phyloP scores from a whole-genome alignment of 441 rosid genomes.

The Pelargonium myrrhifolium region DNA sequence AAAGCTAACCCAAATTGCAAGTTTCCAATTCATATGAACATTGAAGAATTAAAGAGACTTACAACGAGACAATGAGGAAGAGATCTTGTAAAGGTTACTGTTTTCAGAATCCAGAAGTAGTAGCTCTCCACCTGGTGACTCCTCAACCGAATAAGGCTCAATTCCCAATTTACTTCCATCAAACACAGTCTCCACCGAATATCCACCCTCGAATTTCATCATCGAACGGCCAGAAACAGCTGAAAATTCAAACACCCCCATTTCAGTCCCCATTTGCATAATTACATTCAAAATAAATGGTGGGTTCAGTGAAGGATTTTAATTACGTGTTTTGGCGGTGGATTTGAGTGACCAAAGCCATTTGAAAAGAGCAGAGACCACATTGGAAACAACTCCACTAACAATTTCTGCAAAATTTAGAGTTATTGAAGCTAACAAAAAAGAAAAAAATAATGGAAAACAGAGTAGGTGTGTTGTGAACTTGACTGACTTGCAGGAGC shows the following conservation, averaged over 20 bases:
- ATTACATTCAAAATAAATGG: not conserved
- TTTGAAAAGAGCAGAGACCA: slow-evolving; percentile 48
- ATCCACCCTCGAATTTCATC: slow-evolving; percentile 69
- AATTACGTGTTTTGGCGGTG: slow-evolving; percentile 46
- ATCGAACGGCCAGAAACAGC: slow-evolving; percentile 55
- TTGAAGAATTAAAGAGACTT: slow-evolving; percentile 18
- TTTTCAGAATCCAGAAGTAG: slow-evolving; percentile 54
- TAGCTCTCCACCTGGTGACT: slow-evolving; percentile 51
- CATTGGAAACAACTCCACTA: slow-evolving; percentile 51
- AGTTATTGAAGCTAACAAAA: slow-evolving; percentile 6
- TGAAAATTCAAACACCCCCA: slow-evolving; percentile 18
- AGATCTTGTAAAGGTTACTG: slow-evolving; percentile 55
- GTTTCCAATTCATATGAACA: not conserved
- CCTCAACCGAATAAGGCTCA: slow-evolving; percentile 46
- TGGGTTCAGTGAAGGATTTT: slow-evolving; percentile 10
- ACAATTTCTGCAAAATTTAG: slow-evolving; percentile 39
- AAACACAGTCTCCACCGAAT: slow-evolving; percentile 65
- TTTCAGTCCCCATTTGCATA: no score
- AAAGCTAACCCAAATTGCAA: not conserved
- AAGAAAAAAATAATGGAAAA: not conserved
- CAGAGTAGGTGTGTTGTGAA: not conserved
- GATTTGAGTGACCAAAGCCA: slow-evolving; percentile 64
- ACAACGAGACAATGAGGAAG: slow-evolving; percentile 60
- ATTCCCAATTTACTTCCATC: slow-evolving; percentile 69
- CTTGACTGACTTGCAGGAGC: slow-evolving; percentile 62